These are phyloP conservation scores for Torulaspora microellipsoides DNA, from an alignment of 805 yeast genomes.

Conservation along the genomic window DNA sequence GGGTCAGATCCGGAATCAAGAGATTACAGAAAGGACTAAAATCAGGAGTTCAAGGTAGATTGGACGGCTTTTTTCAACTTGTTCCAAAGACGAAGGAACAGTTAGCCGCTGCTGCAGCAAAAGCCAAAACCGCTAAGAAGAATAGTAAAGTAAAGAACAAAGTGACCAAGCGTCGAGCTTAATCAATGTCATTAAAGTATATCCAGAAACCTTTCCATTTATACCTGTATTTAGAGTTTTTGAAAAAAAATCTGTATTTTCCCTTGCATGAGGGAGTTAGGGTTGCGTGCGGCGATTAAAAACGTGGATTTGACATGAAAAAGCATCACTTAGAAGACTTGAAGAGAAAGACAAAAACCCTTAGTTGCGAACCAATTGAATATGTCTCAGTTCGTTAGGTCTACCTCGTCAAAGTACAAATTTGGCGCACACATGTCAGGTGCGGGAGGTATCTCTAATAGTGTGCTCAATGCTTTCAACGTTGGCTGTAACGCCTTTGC, in stretches of 20 bases:
- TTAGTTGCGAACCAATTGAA: background rate
- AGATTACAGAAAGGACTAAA: slow-evolving; percentile 80
- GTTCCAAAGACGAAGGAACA: slow-evolving; percentile 48
- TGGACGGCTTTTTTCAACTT: slow-evolving; percentile 87
- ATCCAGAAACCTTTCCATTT: too few species aligned
- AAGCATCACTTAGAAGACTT: too few species aligned
- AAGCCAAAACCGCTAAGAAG: slow-evolving; percentile 30
- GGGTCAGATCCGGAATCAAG: slow-evolving; percentile 82
- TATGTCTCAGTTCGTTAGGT: slow-evolving; percentile 40
- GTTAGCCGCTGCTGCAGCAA: slow-evolving; percentile 34
- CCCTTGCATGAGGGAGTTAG: too few species aligned
- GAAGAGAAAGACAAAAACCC: background rate
- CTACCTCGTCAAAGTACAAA: slow-evolving; percentile 44
- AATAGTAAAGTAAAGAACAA: slow-evolving; percentile 20
- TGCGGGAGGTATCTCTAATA: slow-evolving; percentile 72
- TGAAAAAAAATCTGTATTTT: too few species aligned
- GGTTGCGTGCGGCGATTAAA: too few species aligned
- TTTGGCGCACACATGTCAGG: slow-evolving; percentile 90
- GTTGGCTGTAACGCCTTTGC: slow-evolving; percentile 77
- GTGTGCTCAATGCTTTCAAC: slow-evolving; percentile 54
- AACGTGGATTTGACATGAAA: too few species aligned
- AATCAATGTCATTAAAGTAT: too few species aligned
- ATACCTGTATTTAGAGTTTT: too few species aligned
- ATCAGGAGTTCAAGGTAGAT: slow-evolving; percentile 82
- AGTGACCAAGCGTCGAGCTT: slow-evolving; percentile 22